Percentiles rank a stretch among this genome's conserved stretches.
These are phyloP conservation scores for Orbilia oligospora DNA, from an alignment of 2,329 filamentous ascomycete species.

Conservation along the genomic window DNA sequence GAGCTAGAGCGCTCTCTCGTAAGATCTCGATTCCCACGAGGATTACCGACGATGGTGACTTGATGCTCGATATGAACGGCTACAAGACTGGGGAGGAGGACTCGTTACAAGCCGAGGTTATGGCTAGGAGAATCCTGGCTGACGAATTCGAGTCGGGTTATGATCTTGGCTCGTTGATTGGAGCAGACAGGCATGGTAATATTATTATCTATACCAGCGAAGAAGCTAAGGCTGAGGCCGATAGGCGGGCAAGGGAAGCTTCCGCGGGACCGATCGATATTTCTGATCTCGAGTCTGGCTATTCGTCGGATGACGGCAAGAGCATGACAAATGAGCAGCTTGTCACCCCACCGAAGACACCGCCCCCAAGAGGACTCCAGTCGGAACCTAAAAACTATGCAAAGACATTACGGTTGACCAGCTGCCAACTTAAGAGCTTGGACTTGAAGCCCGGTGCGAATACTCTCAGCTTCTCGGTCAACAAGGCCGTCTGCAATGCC, in stretches of 20 bases:
- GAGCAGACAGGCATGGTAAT: slow-evolving; percentile 94
- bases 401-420: slow-evolving; percentile 94
- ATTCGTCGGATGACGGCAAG: slow-evolving; percentile 86
- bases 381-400: slow-evolving; percentile 83
- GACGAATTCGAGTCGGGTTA: slow-evolving; percentile 96
- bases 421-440: slow-evolving; percentile 91
- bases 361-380: slow-evolving; percentile 35
- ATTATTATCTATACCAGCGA: slow-evolving; percentile 99
- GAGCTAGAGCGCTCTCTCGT: slow-evolving; percentile 86
- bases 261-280: slow-evolving; percentile 76
- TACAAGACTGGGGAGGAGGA: slow-evolving; percentile 97
- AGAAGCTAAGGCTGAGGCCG: slow-evolving; percentile 82
- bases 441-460: slow-evolving; percentile 88
- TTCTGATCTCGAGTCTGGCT: slow-evolving; percentile 88
- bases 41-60: slow-evolving; percentile 90
- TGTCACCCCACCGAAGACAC: slow-evolving; percentile 65
- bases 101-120: slow-evolving; percentile 89
- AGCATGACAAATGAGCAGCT: slow-evolving; percentile 78
- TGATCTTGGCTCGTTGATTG: slow-evolving; percentile 94
- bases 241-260: slow-evolving; percentile 59
- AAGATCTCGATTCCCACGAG: slow-evolving; percentile 89
- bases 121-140: slow-evolving; percentile 90
- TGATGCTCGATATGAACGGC: slow-evolving; percentile 98
- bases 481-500: slow-evolving; percentile 90
- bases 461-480: slow-evolving; percentile 95